These are phyloP conservation scores for Teratosphaeria epicoccoides DNA, from an alignment of 2,329 filamentous ascomycete genomes.

Conservation along the genomic window DNA sequence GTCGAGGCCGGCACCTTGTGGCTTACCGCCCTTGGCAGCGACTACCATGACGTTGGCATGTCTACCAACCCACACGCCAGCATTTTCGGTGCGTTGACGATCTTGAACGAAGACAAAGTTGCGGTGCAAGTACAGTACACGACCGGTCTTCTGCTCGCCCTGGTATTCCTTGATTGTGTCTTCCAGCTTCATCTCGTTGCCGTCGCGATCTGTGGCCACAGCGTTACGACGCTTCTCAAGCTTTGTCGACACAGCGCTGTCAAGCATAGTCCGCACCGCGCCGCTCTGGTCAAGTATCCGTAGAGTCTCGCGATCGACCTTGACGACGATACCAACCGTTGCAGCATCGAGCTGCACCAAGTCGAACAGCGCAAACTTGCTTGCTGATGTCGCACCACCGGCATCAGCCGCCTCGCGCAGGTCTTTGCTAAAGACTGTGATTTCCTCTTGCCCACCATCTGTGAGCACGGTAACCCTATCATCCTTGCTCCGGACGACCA, in stretches of 20 bases:
- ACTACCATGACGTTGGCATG: constrained; percentile 79
- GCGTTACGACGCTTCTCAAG: constrained; percentile 71
- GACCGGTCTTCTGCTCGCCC: constrained; percentile 75
- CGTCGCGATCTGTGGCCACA: constrained; percentile 85
- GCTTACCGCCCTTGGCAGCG: constrained; percentile 81
- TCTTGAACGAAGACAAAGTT: constrained; percentile 88
- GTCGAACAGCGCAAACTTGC: constrained; percentile 85
- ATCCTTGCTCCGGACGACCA: constrained; percentile 87
- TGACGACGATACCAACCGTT: constrained; percentile 86
- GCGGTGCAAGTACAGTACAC: constrained; percentile 86
- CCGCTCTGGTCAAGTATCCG: constrained; percentile 86
- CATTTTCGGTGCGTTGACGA: constrained; percentile 72
- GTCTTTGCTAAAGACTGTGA: constrained; percentile 97
- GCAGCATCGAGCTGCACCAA: constrained; percentile 86
- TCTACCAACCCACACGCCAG: constrained; percentile 78
- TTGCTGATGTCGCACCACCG: constrained; percentile 72
- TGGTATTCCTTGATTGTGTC: constrained; percentile 86
- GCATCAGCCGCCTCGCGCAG: constrained; percentile 86
- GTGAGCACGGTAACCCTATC: constrained; percentile 88
- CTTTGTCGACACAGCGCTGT: constrained; percentile 85
- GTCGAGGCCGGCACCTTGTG: constrained; percentile 61
- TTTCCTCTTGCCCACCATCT: constrained; percentile 84
- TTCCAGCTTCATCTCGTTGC: constrained; percentile 81
- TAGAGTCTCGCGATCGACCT: constrained; percentile 87
- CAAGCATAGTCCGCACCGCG: constrained; percentile 68